A percentile compares a stretch with the other conserved stretches of the same genome.
Evolutionary conservation across 73 alveolate species (phyloP).

Genomic region (Symbiodinium pilosum): DNA sequence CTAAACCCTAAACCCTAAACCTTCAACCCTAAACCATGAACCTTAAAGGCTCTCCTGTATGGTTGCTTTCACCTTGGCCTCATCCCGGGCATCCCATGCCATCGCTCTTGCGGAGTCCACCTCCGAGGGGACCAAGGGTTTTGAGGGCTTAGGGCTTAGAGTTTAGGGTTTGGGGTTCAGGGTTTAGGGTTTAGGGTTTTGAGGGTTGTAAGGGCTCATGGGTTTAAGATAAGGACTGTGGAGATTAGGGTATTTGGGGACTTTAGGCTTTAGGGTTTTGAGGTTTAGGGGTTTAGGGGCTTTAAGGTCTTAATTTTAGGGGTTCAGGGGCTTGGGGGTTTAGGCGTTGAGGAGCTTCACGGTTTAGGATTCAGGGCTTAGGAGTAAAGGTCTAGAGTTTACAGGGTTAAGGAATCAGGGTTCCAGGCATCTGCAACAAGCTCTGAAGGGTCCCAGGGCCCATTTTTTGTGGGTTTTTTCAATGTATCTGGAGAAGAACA

Average conservation of each 20-base stretch:
- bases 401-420: too few species aligned
- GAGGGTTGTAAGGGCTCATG: neutral
- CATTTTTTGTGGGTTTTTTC: too few species aligned
- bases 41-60: neutral
- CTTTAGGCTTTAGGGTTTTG: neutral
- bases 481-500: too few species aligned
- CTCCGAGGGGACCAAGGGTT: too few species aligned
- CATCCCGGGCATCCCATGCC: slow-evolving; percentile 51
- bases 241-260: too few species aligned
- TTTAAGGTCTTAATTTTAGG: neutral
- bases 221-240: too few species aligned
- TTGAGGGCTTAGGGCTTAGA: neutral
- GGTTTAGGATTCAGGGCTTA: too few species aligned
- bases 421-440: too few species aligned
- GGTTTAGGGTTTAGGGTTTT: neutral
- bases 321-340: too few species aligned
- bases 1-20: neutral
- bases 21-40: neutral
- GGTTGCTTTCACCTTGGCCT: slow-evolving; percentile 36
- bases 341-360: too few species aligned
- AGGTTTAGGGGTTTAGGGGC: neutral
- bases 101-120: slow-evolving; percentile 33
- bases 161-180: neutral
- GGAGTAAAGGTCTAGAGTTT: too few species aligned
- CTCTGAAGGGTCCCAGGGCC: too few species aligned